Percentiles rank a stretch among this genome's conserved stretches.
Evolutionary conservation across 2,329 filamentous ascomycete species (phyloP).

Genomic region (Colletotrichum sp.): DNA sequence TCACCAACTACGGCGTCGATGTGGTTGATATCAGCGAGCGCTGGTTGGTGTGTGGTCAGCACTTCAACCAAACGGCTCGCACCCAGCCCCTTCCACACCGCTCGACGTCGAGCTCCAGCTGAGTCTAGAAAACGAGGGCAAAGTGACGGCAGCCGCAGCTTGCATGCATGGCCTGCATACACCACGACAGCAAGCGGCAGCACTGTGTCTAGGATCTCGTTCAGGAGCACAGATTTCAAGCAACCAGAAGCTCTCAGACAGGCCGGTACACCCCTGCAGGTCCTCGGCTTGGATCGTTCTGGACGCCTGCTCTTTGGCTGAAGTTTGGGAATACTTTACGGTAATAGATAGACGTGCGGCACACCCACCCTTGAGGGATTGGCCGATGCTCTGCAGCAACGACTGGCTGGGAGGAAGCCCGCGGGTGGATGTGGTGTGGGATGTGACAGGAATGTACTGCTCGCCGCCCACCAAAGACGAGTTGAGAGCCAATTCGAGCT

Average conservation of each 20-base stretch:
- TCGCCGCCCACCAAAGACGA: neutral
- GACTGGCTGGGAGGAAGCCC: neutral
- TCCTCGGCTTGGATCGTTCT: constrained; percentile 1
- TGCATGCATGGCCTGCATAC: constrained; percentile 1
- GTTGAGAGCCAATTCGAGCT: neutral
- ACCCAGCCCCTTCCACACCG: constrained; percentile 18
- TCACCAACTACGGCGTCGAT: neutral
- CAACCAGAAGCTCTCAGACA: neutral
- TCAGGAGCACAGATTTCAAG: constrained; percentile 1
- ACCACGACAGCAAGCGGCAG: neutral
- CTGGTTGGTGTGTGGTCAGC: constrained; percentile 2
- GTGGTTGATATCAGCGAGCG: constrained; percentile 5
- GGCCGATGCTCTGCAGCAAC: constrained; percentile 5
- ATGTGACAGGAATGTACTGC: neutral
- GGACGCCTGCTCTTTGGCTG: constrained; percentile 2
- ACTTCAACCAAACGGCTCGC: constrained; percentile 21
- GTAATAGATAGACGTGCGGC: neutral
- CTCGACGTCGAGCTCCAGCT: constrained; percentile 6
- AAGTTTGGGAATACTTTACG: neutral
- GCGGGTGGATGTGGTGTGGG: neutral
- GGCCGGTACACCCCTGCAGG: constrained; percentile 8
- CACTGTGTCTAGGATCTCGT: neutral
- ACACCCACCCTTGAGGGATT: neutral
- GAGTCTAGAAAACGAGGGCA: constrained; percentile 9
- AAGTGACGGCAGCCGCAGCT: constrained; percentile 18